Conservation (phyloP, 129 eudicot species). For the Heracleum sosnowskyi region DNA sequence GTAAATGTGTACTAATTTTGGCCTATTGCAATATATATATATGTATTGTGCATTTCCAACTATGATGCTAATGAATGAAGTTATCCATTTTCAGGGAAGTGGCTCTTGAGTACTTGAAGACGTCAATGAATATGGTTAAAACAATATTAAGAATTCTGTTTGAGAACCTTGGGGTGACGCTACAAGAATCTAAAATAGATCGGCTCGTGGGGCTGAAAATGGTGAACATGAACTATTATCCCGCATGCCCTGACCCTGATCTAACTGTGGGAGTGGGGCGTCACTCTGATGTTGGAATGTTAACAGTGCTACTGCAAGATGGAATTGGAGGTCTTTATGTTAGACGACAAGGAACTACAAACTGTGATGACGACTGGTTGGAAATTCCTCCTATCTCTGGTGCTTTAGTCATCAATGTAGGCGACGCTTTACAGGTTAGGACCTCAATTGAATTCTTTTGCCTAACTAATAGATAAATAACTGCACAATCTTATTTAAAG, state of each 20-base stretch:
- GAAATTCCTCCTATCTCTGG: slow-evolving; percentile 22
- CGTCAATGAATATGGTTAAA: slow-evolving; percentile 32
- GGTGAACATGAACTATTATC: slow-evolving; percentile 44
- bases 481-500: not conserved
- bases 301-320: slow-evolving; percentile 46
- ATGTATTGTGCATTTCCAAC: not conserved
- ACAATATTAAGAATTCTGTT: slow-evolving; percentile 25
- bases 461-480: not conserved
- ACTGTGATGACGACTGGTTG: slow-evolving; percentile 29
- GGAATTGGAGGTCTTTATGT: slow-evolving; percentile 45
- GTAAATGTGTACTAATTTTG: slow-evolving; percentile 18
- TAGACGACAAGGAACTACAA: slow-evolving; percentile 10
- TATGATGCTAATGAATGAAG: slow-evolving; percentile 9
- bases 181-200: slow-evolving; percentile 22
- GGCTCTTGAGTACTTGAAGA: slow-evolving; percentile 29
- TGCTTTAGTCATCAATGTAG: slow-evolving; percentile 9
- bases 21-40: not conserved
- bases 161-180: slow-evolving; percentile 23
- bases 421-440: slow-evolving; percentile 9
- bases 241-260: slow-evolving; percentile 43
- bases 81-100: slow-evolving; percentile 22
- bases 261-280: slow-evolving; percentile 43
- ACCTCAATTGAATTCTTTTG: not conserved
- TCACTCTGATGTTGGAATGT: slow-evolving; percentile 41
- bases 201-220: slow-evolving; percentile 22